Evolutionary conservation across 2,329 filamentous ascomycete species (phyloP), one percentile per base, ranked within the genome.

Genomic region (Ophiocordyceps robertsii): DNA sequence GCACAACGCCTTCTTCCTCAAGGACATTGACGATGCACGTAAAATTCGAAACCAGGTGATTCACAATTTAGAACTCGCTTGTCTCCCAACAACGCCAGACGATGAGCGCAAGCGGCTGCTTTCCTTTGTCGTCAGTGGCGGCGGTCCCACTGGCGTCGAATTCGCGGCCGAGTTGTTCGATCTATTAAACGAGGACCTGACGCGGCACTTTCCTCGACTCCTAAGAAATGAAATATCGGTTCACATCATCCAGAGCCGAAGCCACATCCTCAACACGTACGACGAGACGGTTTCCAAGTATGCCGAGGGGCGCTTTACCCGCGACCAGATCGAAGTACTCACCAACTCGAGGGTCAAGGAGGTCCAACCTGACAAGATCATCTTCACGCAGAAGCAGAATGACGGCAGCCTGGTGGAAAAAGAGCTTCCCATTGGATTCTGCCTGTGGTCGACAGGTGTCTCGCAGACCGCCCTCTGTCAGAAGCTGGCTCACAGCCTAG

Each of bases 171-270:
- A 98, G 59, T 73, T 98, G 7, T 96, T 84, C 59, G 92, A 98
- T 61, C 80, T 98, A 61, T 72, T 98, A 14, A 98, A 98, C 56
- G 93, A 98, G 60, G 92, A 98, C 58, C 64, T 98, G 37, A 81
- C 81, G 37, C 70, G 73, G 41, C 78, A 84, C 53, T 98, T 95
- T 61, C 92, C 92, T 3, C 81, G 80, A 48, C 77, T 98, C 29
- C 65, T 98, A n/a, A 80, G 92, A 47, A 96, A 96, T 58, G 88
- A 98, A 60, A 94, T 98, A 39, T 96, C 92, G 0, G 90, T 98
- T 1, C 93, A 98, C 57, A 73, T 98, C 38, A 95, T 98, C 47
- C 92, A 98, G 58, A 94, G 87, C 54, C 78, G 92, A 45, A 81
- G 84, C 35, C 92, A 98, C 53, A 98, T 98, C 49, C 71, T 98